Evolutionary conservation across 2,329 filamentous ascomycete genomes (phyloP).

Genomic region (Meredithiella fracta): DNA sequence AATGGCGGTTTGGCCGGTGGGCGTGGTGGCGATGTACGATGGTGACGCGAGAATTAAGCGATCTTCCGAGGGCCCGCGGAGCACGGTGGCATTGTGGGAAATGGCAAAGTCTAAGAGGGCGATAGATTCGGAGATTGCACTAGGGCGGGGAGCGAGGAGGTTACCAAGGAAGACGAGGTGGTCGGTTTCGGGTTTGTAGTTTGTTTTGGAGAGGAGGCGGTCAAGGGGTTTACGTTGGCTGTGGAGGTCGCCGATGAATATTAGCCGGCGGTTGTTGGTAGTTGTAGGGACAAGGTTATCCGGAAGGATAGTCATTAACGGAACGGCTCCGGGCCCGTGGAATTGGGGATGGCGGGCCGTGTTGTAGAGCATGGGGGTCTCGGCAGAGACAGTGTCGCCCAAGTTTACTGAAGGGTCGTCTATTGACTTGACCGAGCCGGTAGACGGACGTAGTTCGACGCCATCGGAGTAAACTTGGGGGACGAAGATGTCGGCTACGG

Average conservation of each 20-base stretch:
- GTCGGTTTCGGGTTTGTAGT: conserved; percentile 42
- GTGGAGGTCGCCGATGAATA: conserved; percentile 85
- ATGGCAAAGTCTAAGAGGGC: conserved; percentile 66
- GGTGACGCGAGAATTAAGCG: conserved; percentile 47
- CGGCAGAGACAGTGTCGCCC: not conserved
- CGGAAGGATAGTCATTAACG: conserved; percentile 21
- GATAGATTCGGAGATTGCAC: conserved; percentile 68
- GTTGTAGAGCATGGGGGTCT: conserved; percentile 25
- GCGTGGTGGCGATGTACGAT: conserved; percentile 25
- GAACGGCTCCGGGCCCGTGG: conserved; percentile 18
- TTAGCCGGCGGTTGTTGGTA: conserved; percentile 39
- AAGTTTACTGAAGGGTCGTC: conserved; percentile 9
- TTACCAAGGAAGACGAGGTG: conserved; percentile 66
- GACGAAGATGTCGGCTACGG: conserved; percentile 8
- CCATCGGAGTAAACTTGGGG: conserved; percentile 5
- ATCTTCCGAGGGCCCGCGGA: conserved; percentile 90
- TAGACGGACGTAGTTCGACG: not conserved
- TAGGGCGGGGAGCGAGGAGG: conserved; percentile 53
- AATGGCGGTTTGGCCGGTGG: not conserved
- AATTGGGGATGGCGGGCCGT: conserved; percentile 25
- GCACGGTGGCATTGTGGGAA: conserved; percentile 55
- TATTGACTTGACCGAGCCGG: conserved; percentile 1
- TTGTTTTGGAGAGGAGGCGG: conserved; percentile 48
- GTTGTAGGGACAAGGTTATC: conserved; percentile 20
- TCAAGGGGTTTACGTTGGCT: conserved; percentile 58